Percentiles rank a stretch among this genome's conserved stretches.
Conservation (phyloP, 1,139 yeast genomes). For the Candida gigantensis region DNA sequence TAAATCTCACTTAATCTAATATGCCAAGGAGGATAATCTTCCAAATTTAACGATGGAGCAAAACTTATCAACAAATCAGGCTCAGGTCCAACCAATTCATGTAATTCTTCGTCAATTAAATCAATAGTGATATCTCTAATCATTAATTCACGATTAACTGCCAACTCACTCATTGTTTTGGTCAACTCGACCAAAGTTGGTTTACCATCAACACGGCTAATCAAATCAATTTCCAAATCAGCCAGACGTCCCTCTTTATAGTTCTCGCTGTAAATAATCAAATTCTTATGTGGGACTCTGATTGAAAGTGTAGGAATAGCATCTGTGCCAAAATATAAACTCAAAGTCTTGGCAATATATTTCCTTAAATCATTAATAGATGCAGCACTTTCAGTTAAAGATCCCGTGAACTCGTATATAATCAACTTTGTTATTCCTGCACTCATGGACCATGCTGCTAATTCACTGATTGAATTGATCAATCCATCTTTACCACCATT, state of each 20-base stretch:
- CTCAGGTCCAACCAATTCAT: constrained; percentile 79
- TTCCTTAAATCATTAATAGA: constrained; percentile 59
- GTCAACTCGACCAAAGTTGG: constrained; percentile 88
- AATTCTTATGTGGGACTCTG: constrained; percentile 62
- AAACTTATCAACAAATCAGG: constrained; percentile 86
- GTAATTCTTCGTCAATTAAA: constrained; percentile 72
- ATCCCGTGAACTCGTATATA: constrained; percentile 80
- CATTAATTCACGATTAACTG: constrained; percentile 60
- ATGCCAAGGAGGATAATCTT: constrained; percentile 99
- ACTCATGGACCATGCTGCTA: constrained; percentile 85
- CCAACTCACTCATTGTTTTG: constrained; percentile 78
- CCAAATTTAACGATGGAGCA: constrained; percentile 83
- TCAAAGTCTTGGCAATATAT: constrained; percentile 60
- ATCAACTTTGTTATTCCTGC: constrained; percentile 75
- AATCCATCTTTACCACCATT: constrained; percentile 89
- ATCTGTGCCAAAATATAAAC: constrained; percentile 73
- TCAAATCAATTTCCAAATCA: constrained; percentile 63
- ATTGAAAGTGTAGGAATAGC: constrained; percentile 62
- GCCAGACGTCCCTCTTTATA: constrained; percentile 19
- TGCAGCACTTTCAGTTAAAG: constrained; percentile 41
- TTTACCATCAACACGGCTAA: constrained; percentile 83
- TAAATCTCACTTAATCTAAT: constrained; percentile 85
- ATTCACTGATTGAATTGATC: constrained; percentile 71
- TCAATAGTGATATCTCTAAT: constrained; percentile 70
- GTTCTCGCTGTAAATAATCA: constrained; percentile 43